A percentile compares a stretch with the other conserved stretches of the same genome.
These are phyloP conservation scores for Mycena belliarum DNA, from an alignment of 768 basidiomycete genomes.

Conservation along the genomic window DNA sequence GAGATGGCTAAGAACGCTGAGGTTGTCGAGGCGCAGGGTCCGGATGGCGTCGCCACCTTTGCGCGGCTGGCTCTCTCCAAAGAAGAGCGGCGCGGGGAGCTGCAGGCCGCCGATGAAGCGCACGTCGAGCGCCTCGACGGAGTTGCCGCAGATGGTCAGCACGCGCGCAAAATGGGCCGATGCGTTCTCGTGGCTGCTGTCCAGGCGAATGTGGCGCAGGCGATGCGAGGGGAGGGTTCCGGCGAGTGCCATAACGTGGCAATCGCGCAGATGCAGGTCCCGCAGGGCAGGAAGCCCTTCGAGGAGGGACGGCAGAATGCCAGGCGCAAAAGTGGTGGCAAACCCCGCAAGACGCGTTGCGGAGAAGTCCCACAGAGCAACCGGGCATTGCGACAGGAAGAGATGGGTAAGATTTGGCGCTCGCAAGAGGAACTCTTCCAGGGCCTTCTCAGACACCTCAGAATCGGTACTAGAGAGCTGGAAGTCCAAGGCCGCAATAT, in stretches of 20 bases:
- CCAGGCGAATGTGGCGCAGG: conserved; percentile 26
- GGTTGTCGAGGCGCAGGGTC: conserved; percentile 30
- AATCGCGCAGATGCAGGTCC: conserved; percentile 31
- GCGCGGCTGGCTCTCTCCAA: conserved; percentile 1
- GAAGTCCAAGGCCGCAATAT: conserved; percentile 29
- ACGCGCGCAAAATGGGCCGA: conserved; percentile 27
- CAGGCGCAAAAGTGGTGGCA: conserved; percentile 30
- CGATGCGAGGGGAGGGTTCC: conserved; percentile 26
- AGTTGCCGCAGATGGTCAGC: conserved; percentile 23
- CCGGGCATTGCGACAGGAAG: conserved; percentile 30
- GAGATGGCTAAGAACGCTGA: conserved; percentile 28
- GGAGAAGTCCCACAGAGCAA: conserved; percentile 30
- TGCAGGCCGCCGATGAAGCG: conserved; percentile 32
- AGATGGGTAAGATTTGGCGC: conserved; percentile 28
- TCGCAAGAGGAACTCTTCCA: conserved; percentile 25
- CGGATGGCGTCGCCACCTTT: conserved; percentile 17
- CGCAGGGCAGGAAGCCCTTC: conserved; percentile 25
- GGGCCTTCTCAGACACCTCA: conserved; percentile 23
- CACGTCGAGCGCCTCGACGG: conserved; percentile 27
- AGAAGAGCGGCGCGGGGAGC: conserved; percentile 26
- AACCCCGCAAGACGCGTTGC: conserved; percentile 25
- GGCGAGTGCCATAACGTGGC: conserved; percentile 26
- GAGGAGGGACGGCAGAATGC: conserved; percentile 29
- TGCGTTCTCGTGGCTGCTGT: conserved; percentile 31
- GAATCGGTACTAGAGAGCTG: conserved; percentile 26